Evolutionary conservation across 345 rosid genomes (phyloP), one percentile per base, ranked within the genome.

Genomic region (Eucalyptus globulus): DNA sequence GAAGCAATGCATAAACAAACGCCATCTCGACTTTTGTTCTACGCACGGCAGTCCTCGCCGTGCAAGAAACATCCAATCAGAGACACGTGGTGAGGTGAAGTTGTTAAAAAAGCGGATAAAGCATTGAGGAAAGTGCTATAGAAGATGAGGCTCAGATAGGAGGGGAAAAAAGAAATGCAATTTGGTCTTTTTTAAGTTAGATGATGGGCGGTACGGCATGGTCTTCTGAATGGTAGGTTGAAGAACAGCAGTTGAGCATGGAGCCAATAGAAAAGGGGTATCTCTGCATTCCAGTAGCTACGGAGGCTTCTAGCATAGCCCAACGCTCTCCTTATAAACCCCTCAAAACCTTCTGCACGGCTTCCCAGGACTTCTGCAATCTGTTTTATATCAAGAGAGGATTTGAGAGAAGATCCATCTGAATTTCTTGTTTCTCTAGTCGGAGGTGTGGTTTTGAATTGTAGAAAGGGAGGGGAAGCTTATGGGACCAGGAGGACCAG

Each of bases 201-300:
- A 40, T 11, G 83, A 76, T 11, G 47, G 47, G 13, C 4, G 85
- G 83, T 2, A 19, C 2, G 40, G 24, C 44, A 56, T 24, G 29
- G 29, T 15, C 19, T n/a, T 40, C 15, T 76, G 85, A 76, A 1
- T 76, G 85, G 85, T 76, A 76, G 85, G 85, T 76, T 40, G 47
- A 37, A 76, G 83, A 40, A 76, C 29, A 76, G 83, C 29, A 37
- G 47, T 24, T 76, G 85, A 40, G 47, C 22, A 8, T 4, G 47
- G 5, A 3, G 26, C 22, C 0, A 10, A 19, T 17, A 5, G 8
- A 10, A 14, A 13, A 11, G 13, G 3, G 11, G 24, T 2, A 1
- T 37, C 47, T 21, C 47, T 40, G 3, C 29, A 19, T 76, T 76
- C 24, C 3, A 2, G 83, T 76, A 21, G 83, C 27, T 22, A 2